These are phyloP conservation scores for Amylocystis lapponica DNA, from an alignment of 768 basidiomycete genomes.

Conservation along the genomic window DNA sequence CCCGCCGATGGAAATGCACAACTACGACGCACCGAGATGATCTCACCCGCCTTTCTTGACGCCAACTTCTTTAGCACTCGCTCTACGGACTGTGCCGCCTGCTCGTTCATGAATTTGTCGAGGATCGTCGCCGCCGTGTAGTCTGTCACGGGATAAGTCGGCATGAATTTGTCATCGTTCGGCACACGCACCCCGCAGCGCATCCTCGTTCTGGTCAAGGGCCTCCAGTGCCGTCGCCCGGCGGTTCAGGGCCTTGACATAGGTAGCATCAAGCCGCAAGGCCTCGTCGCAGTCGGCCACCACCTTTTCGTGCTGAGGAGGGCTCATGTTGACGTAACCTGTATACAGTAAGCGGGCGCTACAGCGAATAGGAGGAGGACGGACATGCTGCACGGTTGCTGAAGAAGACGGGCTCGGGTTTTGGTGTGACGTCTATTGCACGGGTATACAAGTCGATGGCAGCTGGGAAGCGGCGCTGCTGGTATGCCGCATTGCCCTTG, in stretches of 20 bases:
- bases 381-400: conserved; percentile 95
- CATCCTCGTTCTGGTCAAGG: conserved; percentile 66
- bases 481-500: conserved; percentile 68
- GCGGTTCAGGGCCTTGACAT: conserved; percentile 89
- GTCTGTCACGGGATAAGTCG: conserved; percentile 40
- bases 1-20: not conserved
- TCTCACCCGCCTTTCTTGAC: conserved; percentile 62
- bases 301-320: conserved; percentile 77
- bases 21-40: conserved; percentile 51
- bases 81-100: conserved; percentile 77
- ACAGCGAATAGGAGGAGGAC: conserved; percentile 20
- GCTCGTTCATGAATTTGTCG: conserved; percentile 83
- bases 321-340: conserved; percentile 91
- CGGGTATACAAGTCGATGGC: conserved; percentile 67
- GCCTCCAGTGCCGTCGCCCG: conserved; percentile 82
- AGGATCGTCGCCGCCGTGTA: conserved; percentile 96
- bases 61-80: conserved; percentile 87
- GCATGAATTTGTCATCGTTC: not conserved
- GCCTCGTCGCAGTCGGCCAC: conserved; percentile 88
- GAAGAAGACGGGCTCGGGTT: conserved; percentile 88
- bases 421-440: conserved; percentile 69
- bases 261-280: conserved; percentile 72
- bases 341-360: not conserved
- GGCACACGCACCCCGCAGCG: conserved; percentile 63
- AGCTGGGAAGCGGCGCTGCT: conserved; percentile 48